Evolutionary conservation across 176 grass and related monocot species (phyloP).

Genomic region (Carex parvula): DNA sequence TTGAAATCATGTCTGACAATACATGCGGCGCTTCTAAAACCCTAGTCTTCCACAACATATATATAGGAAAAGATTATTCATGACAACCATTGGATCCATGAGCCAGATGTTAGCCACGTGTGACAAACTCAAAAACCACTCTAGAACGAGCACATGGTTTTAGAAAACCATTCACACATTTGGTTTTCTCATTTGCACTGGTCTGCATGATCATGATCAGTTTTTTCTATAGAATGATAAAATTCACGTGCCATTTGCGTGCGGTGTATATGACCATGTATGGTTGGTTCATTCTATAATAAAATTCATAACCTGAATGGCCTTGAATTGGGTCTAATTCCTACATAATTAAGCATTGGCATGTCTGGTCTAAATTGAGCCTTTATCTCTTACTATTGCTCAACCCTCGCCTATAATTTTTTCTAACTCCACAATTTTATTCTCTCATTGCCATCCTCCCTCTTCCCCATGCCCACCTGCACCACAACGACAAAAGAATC

Average conservation of each 20-base stretch:
- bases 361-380: background rate
- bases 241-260: background rate
- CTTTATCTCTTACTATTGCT: too few relatives aligned
- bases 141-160: background rate
- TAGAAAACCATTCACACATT: background rate
- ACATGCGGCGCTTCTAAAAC: background rate
- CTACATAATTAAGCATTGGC: background rate
- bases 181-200: background rate
- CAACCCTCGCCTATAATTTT: too few relatives aligned
- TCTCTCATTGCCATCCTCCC: too few relatives aligned
- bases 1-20: background rate
- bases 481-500: too few relatives aligned
- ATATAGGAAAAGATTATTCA: background rate
- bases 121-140: background rate
- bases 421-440: too few relatives aligned
- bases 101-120: background rate
- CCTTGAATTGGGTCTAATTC: background rate
- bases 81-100: background rate
- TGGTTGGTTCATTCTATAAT: background rate
- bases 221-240: background rate
- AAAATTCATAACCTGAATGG: background rate
- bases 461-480: too few relatives aligned
- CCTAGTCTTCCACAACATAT: background rate
- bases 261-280: background rate
- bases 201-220: background rate